phyloP scores from a whole-genome alignment of 2,329 filamentous ascomycete genomes.

The Sarocladium brachiariae region DNA sequence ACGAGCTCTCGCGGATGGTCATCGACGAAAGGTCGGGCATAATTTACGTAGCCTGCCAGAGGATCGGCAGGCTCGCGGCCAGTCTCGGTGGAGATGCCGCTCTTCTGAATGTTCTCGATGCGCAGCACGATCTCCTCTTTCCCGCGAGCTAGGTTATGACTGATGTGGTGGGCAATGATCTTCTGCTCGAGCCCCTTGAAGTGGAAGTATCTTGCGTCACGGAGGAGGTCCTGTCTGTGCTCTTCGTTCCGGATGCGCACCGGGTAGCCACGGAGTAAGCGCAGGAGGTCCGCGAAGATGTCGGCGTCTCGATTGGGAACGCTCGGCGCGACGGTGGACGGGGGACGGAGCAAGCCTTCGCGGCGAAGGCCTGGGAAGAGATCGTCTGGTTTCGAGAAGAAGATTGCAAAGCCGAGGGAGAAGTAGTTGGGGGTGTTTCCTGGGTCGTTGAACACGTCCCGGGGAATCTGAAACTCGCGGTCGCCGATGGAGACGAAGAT shows the following conservation, averaged over 20 bases:
- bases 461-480: slow-evolving; percentile 80
- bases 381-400: slow-evolving; percentile 74
- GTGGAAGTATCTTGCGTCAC: slow-evolving; percentile 89
- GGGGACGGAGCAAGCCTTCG: slow-evolving; percentile 72
- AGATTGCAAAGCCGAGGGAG: slow-evolving; percentile 79
- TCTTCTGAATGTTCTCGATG: slow-evolving; percentile 82
- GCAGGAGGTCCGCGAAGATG: slow-evolving; percentile 74
- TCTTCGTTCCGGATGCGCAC: slow-evolving; percentile 67
- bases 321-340: slow-evolving; percentile 74
- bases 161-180: slow-evolving; percentile 69
- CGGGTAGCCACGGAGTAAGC: slow-evolving; percentile 77
- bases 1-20: slow-evolving; percentile 66
- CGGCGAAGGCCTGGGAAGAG: slow-evolving; percentile 82
- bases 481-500: slow-evolving; percentile 90
- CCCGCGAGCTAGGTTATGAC: slow-evolving; percentile 63
- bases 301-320: slow-evolving; percentile 79
- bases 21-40: slow-evolving; percentile 82
- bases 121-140: slow-evolving; percentile 71
- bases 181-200: slow-evolving; percentile 87
- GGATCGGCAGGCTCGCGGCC: slow-evolving; percentile 16
- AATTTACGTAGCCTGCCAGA: slow-evolving; percentile 56
- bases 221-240: slow-evolving; percentile 70
- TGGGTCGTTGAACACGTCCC: slow-evolving; percentile 75
- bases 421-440: slow-evolving; percentile 97
- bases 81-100: slow-evolving; percentile 64